These are phyloP conservation scores for Echinochloa phyllopogon DNA, from an alignment of 176 grass and related monocot genomes.

Conservation along the genomic window DNA sequence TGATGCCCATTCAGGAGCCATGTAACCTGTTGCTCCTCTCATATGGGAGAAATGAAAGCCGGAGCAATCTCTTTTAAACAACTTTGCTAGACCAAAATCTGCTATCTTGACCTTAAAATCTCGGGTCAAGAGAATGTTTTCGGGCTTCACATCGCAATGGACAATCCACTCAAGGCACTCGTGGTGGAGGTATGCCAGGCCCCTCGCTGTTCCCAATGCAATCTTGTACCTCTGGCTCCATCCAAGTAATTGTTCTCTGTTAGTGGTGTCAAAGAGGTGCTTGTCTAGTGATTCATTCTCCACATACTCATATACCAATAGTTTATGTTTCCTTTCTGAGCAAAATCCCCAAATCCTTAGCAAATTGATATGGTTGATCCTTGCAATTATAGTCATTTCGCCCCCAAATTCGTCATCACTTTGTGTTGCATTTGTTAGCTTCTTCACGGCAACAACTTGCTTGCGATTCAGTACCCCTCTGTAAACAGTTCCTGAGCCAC, in stretches of 20 bases:
- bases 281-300: too few species aligned
- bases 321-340: too few species aligned
- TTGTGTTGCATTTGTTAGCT: slow-evolving; percentile 52
- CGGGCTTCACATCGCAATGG: slow-evolving; percentile 66
- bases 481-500: slow-evolving; percentile 67
- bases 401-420: slow-evolving; percentile 65
- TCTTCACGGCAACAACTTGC: slow-evolving; percentile 67
- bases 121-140: neutral
- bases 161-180: slow-evolving; percentile 73
- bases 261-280: neutral
- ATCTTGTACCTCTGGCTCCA: slow-evolving; percentile 57
- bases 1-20: slow-evolving; percentile 62
- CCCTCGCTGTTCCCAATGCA: slow-evolving; percentile 48
- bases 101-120: slow-evolving; percentile 67
- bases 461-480: slow-evolving; percentile 68
- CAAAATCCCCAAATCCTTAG: too few species aligned
- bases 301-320: too few species aligned
- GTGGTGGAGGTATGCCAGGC: slow-evolving; percentile 65
- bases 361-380: slow-evolving; percentile 59
- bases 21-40: slow-evolving; percentile 62
- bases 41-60: slow-evolving; percentile 48
- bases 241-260: neutral
- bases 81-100: slow-evolving; percentile 67
- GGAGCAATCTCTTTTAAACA: slow-evolving; percentile 33
- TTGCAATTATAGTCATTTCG: slow-evolving; percentile 63